phyloP scores from a whole-genome alignment of 2,329 filamentous ascomycete species.

The Rutstroemia sp. region DNA sequence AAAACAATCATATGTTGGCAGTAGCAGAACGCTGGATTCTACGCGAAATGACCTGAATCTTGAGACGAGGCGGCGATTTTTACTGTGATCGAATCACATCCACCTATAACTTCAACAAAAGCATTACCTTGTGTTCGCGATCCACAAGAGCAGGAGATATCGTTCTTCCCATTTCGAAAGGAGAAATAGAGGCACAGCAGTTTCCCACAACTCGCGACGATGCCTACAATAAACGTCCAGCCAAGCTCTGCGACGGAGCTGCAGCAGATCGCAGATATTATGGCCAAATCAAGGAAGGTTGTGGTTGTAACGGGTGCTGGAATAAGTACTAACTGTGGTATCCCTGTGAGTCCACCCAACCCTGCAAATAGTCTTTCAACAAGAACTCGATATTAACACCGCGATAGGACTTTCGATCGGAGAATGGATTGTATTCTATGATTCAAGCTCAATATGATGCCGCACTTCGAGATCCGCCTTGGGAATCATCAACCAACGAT shows the following conservation, averaged over 20 bases:
- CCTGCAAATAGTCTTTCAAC: too few relatives aligned
- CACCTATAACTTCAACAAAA: too few relatives aligned
- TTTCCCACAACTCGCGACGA: constrained; percentile 8
- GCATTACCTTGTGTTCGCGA: too few relatives aligned
- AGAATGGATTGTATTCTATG: constrained; percentile 65
- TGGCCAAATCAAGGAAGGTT: constrained; percentile 61
- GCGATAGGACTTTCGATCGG: constrained; percentile 60
- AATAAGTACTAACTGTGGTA: constrained; percentile 70
- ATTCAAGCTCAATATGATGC: constrained; percentile 62
- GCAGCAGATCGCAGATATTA: constrained; percentile 56
- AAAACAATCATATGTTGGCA: neutral
- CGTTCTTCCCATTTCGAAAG: too few relatives aligned
- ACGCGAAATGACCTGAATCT: neutral
- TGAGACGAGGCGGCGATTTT: too few relatives aligned
- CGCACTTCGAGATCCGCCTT: constrained; percentile 34
- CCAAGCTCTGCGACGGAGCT: constrained; percentile 32
- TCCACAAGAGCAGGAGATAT: too few relatives aligned
- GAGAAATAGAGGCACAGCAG: too few relatives aligned
- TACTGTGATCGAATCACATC: too few relatives aligned
- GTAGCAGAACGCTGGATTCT: neutral
- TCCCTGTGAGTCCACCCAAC: constrained; percentile 48
- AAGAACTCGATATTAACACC: too few relatives aligned
- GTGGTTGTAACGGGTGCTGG: constrained; percentile 66
- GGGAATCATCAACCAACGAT: constrained; percentile 23
- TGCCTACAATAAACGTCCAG: constrained; percentile 28